Evolutionary conservation across 352 stramenopile species (phyloP).

Genomic region (Globisporangium alternatum): DNA sequence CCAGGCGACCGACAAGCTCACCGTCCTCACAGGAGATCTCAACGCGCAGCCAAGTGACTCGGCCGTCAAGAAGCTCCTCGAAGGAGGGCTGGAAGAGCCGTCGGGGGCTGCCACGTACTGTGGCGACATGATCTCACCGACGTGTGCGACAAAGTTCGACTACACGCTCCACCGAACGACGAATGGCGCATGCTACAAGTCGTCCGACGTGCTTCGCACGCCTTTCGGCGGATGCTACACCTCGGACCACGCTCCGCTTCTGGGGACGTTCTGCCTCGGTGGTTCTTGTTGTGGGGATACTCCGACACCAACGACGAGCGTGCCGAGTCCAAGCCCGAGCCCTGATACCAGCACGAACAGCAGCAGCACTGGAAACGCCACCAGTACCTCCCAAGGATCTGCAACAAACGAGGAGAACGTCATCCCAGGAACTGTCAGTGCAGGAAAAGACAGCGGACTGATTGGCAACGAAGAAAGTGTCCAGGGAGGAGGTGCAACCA

Average conservation of each 20-base stretch:
- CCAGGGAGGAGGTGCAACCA: constrained; percentile 9
- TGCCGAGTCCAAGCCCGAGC: constrained; percentile 3
- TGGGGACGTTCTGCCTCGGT: constrained; percentile 54
- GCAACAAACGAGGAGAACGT: constrained; percentile 16
- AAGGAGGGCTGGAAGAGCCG: constrained; percentile 38
- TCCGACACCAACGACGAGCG: not conserved
- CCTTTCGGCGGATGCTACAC: constrained; percentile 67
- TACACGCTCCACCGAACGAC: constrained; percentile 46
- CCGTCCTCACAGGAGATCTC: constrained; percentile 64
- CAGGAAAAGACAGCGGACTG: constrained; percentile 1
- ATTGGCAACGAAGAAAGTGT: not conserved
- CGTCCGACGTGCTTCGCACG: constrained; percentile 56
- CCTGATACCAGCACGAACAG: not conserved
- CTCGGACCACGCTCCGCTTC: constrained; percentile 67
- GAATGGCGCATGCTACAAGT: constrained; percentile 42
- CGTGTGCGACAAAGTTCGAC: constrained; percentile 72
- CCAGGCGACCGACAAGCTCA: constrained; percentile 53
- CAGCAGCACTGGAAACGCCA: not conserved
- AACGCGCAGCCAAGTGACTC: constrained; percentile 63
- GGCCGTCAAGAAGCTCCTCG: constrained; percentile 55
- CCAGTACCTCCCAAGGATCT: not conserved
- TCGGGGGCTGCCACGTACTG: constrained; percentile 57
- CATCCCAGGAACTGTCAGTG: constrained; percentile 9
- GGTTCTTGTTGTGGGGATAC: constrained; percentile 52
- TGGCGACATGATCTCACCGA: constrained; percentile 53